These are phyloP conservation scores for Mycocalia duriaeana DNA, from an alignment of 1,284 basidiomycete species.

Conservation along the genomic window DNA sequence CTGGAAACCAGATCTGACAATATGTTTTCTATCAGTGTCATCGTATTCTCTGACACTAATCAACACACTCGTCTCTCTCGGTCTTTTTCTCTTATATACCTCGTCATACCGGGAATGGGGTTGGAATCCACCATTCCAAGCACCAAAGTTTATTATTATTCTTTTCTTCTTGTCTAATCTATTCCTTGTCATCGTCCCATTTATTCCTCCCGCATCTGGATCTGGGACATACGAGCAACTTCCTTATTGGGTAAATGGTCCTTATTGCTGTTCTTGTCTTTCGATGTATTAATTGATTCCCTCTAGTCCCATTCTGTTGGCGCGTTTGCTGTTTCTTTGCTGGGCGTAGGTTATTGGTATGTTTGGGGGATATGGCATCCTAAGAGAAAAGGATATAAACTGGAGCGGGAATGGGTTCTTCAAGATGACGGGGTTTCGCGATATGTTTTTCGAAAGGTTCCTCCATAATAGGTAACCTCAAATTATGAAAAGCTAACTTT, in stretches of 20 bases:
- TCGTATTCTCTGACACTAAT: conserved; percentile 52
- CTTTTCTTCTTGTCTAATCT: conserved; percentile 61
- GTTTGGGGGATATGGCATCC: conserved; percentile 54
- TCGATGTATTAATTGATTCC: background rate
- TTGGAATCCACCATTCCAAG: conserved; percentile 62
- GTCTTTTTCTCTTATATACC: conserved; percentile 53
- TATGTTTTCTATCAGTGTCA: conserved; percentile 32
- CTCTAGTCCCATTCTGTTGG: conserved; percentile 49
- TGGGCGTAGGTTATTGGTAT: conserved; percentile 60
- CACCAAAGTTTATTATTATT: conserved; percentile 40
- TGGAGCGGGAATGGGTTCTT: conserved; percentile 43
- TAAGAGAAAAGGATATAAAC: conserved; percentile 39
- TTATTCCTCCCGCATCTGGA: conserved; percentile 52
- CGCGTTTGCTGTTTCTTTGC: conserved; percentile 42
- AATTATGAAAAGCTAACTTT: no score
- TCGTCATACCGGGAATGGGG: conserved; percentile 36
- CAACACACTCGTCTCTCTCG: conserved; percentile 56
- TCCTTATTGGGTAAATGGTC: conserved; percentile 69
- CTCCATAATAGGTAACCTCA: no score
- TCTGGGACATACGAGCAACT: conserved; percentile 49
- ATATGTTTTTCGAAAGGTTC: conserved; percentile 33
- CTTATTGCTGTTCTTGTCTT: conserved; percentile 21
- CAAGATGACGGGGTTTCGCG: conserved; percentile 51
- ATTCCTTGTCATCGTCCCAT: conserved; percentile 53
- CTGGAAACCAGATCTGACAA: no score